Base-by-base conservation (phyloP, 352 stramenopile genomes). In the Globisporangium okanoganense region DNA sequence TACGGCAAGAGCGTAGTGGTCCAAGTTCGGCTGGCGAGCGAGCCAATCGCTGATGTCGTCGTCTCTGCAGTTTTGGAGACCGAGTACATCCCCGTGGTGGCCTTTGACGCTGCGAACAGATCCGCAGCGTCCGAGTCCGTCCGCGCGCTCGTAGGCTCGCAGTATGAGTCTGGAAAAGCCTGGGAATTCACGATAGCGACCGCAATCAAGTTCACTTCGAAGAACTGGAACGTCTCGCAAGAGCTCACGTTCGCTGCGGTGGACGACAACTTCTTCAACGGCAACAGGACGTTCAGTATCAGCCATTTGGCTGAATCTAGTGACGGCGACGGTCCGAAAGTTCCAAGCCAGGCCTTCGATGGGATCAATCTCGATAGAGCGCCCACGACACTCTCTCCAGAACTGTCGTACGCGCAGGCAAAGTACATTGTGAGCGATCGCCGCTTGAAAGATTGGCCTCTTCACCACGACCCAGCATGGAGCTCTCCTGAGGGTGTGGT, bases 211-310 rank as follows among this genome's bases (percentile, higher is more conserved):
- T 92, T 92, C 44, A 85, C 73, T 13, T 31, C 75, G 5, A 56
- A 43, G n/a, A 90, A 85, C 56, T 92, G 79, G 82, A 75, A 84
- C 41, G 22, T 73, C 9, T 10, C 56, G 6, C 82, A 92, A 56
- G 41, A 68, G 33, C 61, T 90, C n/a, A 77, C 74, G 9, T 83
- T 82, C 55, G 38, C 76, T 49, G 78, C 71, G 2, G 62, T 88
- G 0, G 82, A 92, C 63, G 79, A 92, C 62, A 88, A 92, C 50
- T 66, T 64, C 1, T 87, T 74, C 61, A 67, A 69, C 29, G 76
- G 70, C 18, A 82, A 92, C 40, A 70, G 76, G n/a, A 74, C 68
- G 5, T 68, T 88, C 22, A 51, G 54, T 2, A 67, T 86, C 49
- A 71, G 60, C 38, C 70, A 83, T 33, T 58, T 27, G 7, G 63